Conservation (phyloP, 257 asterid species). For the Linderniella brevidens region DNA sequence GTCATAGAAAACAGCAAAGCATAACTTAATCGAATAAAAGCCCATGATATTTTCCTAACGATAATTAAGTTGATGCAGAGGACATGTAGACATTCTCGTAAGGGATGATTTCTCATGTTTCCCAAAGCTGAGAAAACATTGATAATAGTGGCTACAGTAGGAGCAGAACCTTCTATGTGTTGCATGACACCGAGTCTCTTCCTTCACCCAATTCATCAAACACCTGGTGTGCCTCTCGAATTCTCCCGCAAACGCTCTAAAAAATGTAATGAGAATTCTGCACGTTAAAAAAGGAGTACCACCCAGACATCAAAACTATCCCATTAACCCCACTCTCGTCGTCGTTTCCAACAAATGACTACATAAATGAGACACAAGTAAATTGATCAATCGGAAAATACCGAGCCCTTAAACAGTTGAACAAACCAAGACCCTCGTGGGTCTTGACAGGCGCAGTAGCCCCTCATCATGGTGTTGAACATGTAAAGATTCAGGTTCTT, state of each 20-base stretch:
- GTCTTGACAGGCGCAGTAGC: slow-evolving; percentile 21
- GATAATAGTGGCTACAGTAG: slow-evolving; percentile 23
- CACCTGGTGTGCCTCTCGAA: slow-evolving; percentile 34
- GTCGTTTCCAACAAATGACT: slow-evolving; percentile 18
- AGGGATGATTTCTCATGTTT: slow-evolving; percentile 9
- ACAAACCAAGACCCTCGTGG: slow-evolving; percentile 23
- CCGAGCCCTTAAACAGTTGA: slow-evolving; percentile 32
- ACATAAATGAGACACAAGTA: slow-evolving; percentile 26
- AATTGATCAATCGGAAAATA: slow-evolving; percentile 32
- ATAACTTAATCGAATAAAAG: slow-evolving; percentile 22
- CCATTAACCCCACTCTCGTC: slow-evolving; percentile 29
- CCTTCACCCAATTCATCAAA: slow-evolving; percentile 29
- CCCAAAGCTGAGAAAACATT: slow-evolving; percentile 22
- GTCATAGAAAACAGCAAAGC: too few relatives aligned
- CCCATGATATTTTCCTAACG: too few relatives aligned
- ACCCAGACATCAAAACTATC: slow-evolving; percentile 31
- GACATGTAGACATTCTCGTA: slow-evolving; percentile 24
- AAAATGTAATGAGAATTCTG: slow-evolving; percentile 36
- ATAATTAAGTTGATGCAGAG: slow-evolving; percentile 34
- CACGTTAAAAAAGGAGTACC: slow-evolving; percentile 27
- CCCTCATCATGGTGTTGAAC: slow-evolving; percentile 42
- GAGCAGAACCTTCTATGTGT: slow-evolving; percentile 14
- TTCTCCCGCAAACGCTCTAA: slow-evolving; percentile 30
- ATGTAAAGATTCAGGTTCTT: slow-evolving; percentile 37
- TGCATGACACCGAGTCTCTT: slow-evolving; percentile 42